A percentile compares a stretch with the other conserved stretches of the same genome.
Conservation (phyloP, 225 moss, liverwort and hornwort species). For the Sphagnum tenellum region DNA sequence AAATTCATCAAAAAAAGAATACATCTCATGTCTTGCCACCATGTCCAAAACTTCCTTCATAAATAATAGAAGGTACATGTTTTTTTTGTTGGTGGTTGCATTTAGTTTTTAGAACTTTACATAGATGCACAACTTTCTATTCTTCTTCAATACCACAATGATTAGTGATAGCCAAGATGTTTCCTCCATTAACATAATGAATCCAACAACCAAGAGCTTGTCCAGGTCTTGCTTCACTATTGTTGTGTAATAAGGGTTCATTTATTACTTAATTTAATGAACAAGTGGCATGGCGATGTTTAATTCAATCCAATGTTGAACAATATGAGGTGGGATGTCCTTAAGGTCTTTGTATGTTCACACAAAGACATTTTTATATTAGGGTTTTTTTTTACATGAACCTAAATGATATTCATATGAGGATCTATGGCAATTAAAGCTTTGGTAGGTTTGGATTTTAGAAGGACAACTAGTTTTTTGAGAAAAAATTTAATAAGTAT, state of each 20-base stretch:
- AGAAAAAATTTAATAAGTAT: too few relatives aligned
- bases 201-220: background rate
- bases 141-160: background rate
- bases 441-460: too few relatives aligned
- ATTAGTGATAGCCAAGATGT: background rate
- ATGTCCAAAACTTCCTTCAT: background rate
- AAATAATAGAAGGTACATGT: background rate
- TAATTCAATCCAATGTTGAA: background rate
- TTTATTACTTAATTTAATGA: background rate
- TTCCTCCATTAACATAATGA: background rate
- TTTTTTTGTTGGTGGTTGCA: background rate
- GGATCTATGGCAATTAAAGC: too few relatives aligned
- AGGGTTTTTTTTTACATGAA: too few relatives aligned
- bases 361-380: background rate
- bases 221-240: background rate
- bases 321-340: background rate
- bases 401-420: too few relatives aligned
- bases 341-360: slow-evolving; percentile 4
- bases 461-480: too few relatives aligned
- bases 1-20: background rate
- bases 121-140: background rate
- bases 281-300: background rate
- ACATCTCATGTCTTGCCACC: background rate
- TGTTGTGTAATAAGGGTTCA: slow-evolving; percentile 1
- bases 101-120: background rate